Percentiles rank a stretch among this genome's conserved stretches.
Evolutionary conservation across 2,329 filamentous ascomycete genomes (phyloP).

Genomic region (Corinectria fuckeliana): DNA sequence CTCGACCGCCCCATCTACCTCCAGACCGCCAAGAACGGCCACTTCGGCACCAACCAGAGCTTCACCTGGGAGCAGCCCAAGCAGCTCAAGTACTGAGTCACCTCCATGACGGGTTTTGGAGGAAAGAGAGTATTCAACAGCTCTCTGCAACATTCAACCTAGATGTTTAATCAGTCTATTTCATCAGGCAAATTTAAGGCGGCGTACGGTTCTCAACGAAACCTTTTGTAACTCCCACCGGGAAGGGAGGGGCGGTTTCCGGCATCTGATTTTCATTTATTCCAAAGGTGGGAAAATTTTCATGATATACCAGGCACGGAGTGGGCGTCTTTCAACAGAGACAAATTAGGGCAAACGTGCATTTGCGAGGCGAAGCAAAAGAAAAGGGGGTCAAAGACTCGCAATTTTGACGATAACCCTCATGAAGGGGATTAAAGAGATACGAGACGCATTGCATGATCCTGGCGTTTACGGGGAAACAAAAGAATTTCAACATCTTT

Average conservation of each 20-base stretch:
- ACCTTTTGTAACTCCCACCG: conserved; percentile 47
- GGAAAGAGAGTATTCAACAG: conserved; percentile 51
- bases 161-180: conserved; percentile 48
- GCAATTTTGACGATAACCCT: conserved; percentile 52
- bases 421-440: conserved; percentile 42
- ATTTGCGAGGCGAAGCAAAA: conserved; percentile 47
- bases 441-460: conserved; percentile 41
- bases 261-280: conserved; percentile 42
- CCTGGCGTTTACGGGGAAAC: conserved; percentile 51
- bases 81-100: conserved; percentile 82
- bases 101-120: conserved; percentile 24
- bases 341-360: conserved; percentile 46
- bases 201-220: conserved; percentile 58
- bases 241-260: conserved; percentile 45
- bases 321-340: conserved; percentile 58
- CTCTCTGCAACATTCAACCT: conserved; percentile 44
- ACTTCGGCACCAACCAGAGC: conserved; percentile 95
- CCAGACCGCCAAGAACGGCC: conserved; percentile 98
- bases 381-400: conserved; percentile 44
- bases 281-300: conserved; percentile 38
- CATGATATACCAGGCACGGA: conserved; percentile 46
- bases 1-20: conserved; percentile 96
- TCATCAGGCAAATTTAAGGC: conserved; percentile 45
- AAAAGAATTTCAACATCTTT: conserved; percentile 59
- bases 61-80: conserved; percentile 99